phyloP scores from a whole-genome alignment of 139 green algal genomes.

The Pycnococcus provasolii region DNA sequence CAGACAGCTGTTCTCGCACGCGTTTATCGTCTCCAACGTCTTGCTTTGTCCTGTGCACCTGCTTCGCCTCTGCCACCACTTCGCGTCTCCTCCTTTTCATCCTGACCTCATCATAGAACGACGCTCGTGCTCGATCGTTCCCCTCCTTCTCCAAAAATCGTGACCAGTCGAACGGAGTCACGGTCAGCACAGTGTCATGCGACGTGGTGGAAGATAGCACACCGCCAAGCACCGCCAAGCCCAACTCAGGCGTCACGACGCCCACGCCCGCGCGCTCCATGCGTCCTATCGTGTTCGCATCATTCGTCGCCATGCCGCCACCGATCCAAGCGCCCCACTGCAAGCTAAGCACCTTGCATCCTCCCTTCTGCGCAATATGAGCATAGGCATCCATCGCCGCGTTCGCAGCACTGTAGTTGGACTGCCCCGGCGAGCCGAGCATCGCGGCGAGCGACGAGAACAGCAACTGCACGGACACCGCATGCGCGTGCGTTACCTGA shows the following conservation, averaged over 20 bases:
- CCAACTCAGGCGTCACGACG: constrained; percentile 40
- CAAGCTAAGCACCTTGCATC: constrained; percentile 26
- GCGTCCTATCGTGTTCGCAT: constrained; percentile 31
- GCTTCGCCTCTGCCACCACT: neutral
- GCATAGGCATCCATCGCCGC: constrained; percentile 19
- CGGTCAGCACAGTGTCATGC: neutral
- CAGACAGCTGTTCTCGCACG: too few species aligned
- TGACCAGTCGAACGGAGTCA: constrained; percentile 7
- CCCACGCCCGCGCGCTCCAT: constrained; percentile 52
- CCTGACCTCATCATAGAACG: neutral
- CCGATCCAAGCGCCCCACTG: constrained; percentile 42
- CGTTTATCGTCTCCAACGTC: too few species aligned
- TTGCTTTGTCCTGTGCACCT: neutral
- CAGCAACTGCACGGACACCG: constrained; percentile 26
- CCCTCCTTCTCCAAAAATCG: neutral
- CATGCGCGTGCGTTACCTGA: neutral
- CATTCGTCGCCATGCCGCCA: constrained; percentile 41
- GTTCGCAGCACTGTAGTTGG: constrained; percentile 28
- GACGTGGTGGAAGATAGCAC: neutral
- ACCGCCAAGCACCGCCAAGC: constrained; percentile 20
- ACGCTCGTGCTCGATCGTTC: neutral
- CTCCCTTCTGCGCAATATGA: neutral
- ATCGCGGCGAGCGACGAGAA: constrained; percentile 45
- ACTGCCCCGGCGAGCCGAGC: constrained; percentile 31
- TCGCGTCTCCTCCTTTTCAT: neutral